A percentile compares a stretch with the other conserved stretches of the same genome.
phyloP scores from a whole-genome alignment of 139 green algal species.

The Coelastrella sp. region DNA sequence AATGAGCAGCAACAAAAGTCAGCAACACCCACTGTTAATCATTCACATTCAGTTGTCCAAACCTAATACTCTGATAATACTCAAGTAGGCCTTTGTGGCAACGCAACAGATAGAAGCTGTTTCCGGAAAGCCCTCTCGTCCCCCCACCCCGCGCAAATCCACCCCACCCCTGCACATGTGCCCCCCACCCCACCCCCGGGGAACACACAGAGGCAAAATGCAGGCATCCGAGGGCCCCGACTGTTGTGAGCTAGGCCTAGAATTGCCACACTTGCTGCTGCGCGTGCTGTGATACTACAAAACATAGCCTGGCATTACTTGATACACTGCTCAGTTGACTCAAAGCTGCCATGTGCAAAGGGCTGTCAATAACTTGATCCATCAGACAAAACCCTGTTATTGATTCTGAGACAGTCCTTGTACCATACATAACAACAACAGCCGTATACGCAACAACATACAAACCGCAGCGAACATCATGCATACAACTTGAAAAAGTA shows the following conservation, averaged over 20 bases:
- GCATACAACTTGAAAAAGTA: no score
- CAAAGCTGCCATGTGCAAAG: conserved; percentile 8
- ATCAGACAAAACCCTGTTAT: conserved; percentile 36
- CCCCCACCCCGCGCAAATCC: no score
- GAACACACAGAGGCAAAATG: no score
- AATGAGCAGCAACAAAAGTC: background rate
- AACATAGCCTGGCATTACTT: background rate
- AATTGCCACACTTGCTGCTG: background rate
- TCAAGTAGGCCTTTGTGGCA: background rate
- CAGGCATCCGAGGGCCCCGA: no score
- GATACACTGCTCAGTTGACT: background rate
- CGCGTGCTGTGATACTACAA: background rate
- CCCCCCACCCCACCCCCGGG: no score
- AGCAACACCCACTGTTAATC: background rate
- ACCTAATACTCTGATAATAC: background rate
- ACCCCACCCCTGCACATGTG: no score
- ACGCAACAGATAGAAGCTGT: no score
- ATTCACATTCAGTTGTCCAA: background rate
- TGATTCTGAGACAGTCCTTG: background rate
- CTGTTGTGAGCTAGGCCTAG: no score
- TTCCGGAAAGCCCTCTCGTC: no score
- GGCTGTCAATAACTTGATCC: conserved; percentile 7
- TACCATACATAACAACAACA: no score
- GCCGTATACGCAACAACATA: no score
- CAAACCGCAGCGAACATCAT: no score